Percentiles rank a stretch among this genome's conserved stretches.
phyloP scores from a whole-genome alignment of 2,329 filamentous ascomycete genomes.

The Aspergillus piperis region DNA sequence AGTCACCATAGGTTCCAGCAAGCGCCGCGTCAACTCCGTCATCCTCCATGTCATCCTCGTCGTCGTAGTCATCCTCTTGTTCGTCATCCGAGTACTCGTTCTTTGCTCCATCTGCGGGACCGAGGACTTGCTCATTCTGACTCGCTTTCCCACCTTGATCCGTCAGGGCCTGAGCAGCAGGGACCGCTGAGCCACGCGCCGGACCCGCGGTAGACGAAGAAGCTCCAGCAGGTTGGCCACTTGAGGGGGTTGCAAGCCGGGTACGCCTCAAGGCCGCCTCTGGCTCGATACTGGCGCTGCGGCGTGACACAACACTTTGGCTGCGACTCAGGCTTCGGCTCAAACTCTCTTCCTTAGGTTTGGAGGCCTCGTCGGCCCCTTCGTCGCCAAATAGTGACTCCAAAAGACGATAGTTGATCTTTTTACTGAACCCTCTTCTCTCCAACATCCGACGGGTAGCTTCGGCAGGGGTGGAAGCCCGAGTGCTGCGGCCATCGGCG shows the following conservation, averaged over 20 bases:
- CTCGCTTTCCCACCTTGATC: constrained; percentile 15
- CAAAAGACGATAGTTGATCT: constrained; percentile 66
- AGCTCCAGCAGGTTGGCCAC: constrained; percentile 20
- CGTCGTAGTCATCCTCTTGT: constrained; percentile 30
- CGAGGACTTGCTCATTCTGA: constrained; percentile 28
- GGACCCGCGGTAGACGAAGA: constrained; percentile 14
- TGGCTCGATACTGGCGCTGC: constrained; percentile 32
- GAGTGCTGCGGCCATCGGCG: constrained; percentile 65
- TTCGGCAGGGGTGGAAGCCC: constrained; percentile 68
- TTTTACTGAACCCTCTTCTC: constrained; percentile 68
- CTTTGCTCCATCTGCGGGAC: constrained; percentile 21
- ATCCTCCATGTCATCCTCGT: constrained; percentile 38
- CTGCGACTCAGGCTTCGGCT: constrained; percentile 38
- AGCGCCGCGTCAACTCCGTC: constrained; percentile 40
- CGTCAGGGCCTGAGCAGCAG: constrained; percentile 8
- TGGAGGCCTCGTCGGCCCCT: constrained; percentile 28
- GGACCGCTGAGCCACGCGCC: constrained; percentile 4
- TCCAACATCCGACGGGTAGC: constrained; percentile 69
- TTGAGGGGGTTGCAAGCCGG: constrained; percentile 18
- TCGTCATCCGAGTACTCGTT: constrained; percentile 17
- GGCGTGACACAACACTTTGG: constrained; percentile 34
- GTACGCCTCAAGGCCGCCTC: constrained; percentile 22
- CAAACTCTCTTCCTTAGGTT: constrained; percentile 31
- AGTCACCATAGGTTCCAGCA: constrained; percentile 38
- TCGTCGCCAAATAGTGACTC: constrained; percentile 45